Evolutionary conservation across 805 yeast species (phyloP), one percentile per base, ranked within the genome.

Genomic region (Nadsonia fulvescens): DNA sequence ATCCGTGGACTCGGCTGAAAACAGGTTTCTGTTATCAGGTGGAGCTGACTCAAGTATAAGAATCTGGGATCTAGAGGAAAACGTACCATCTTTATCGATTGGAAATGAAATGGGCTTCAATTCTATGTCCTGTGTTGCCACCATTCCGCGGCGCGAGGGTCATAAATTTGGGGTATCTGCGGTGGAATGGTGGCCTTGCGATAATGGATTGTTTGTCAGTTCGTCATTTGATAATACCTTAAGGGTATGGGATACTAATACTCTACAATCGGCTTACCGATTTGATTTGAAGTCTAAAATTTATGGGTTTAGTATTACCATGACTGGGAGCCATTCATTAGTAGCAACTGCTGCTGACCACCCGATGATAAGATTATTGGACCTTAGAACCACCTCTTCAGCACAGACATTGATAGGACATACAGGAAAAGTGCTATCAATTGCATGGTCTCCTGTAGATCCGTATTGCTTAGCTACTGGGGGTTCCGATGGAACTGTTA

Each of bases 181-280:
- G 9, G 54, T 78, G 1, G 56, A 61, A 38, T 83, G 95, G 95
- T 86, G 93, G 86, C 82, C 89, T 0, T 53, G 54, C 23, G 95
- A 83, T 47, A 67, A 71, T 17, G 94, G 93, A 1, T 60, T 83
- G 70, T 82, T 81, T 51, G 58, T 81, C 11, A 63, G 81, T 3
- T 68, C 81, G 1, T 78, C 93, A 0, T 79, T 70, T 45, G 95
- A 83, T 46, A 67, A 64, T 31, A 63, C 68, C 0, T 63, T 82
- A 12, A 75, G 71, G 34, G 57, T 81, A 1, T 83, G 92, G 91
- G 93, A 81, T 43, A 62, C 93, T 0, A 61, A 61, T 29, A 51
- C 61, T 10, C 49, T 82, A 36, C 55, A 57, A n/a, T 65, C 66
- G 11, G 92, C 68, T 0, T 78, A 76, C 38, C 47, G 65, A 3